Conservation (phyloP, 108 stramenopile species). For the Hondaea fermentalgiana region DNA sequence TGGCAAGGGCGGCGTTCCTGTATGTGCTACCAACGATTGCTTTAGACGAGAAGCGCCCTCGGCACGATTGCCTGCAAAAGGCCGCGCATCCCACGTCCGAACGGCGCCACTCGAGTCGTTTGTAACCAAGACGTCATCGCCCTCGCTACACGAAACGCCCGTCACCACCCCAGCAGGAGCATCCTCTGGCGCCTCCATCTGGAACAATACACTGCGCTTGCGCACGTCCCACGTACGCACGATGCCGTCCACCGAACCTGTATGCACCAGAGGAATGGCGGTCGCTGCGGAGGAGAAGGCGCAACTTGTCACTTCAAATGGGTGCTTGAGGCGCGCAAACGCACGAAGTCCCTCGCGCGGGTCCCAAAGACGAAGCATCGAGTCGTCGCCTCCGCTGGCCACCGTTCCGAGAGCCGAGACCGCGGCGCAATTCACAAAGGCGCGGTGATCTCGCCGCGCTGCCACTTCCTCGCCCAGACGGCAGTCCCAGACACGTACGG, state of each 20-base stretch:
- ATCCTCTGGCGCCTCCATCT: background rate
- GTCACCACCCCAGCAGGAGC: background rate
- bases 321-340: background rate
- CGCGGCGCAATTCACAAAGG: background rate
- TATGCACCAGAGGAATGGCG: background rate
- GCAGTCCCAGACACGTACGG: background rate
- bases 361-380: background rate
- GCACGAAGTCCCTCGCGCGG: background rate
- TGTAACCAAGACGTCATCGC: background rate
- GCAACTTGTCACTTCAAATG: background rate
- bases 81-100: background rate
- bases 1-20: background rate
- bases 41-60: background rate
- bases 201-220: background rate
- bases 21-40: background rate
- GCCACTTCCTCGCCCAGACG: background rate
- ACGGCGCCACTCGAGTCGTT: background rate
- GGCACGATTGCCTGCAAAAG: background rate
- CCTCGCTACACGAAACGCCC: background rate
- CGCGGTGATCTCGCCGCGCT: background rate
- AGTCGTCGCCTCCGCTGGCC: conserved; percentile 3
- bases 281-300: background rate
- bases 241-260: background rate
- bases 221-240: conserved; percentile 6
- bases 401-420: background rate